phyloP scores from a whole-genome alignment of 2,329 filamentous ascomycete species.

The Zarea fungicola region DNA sequence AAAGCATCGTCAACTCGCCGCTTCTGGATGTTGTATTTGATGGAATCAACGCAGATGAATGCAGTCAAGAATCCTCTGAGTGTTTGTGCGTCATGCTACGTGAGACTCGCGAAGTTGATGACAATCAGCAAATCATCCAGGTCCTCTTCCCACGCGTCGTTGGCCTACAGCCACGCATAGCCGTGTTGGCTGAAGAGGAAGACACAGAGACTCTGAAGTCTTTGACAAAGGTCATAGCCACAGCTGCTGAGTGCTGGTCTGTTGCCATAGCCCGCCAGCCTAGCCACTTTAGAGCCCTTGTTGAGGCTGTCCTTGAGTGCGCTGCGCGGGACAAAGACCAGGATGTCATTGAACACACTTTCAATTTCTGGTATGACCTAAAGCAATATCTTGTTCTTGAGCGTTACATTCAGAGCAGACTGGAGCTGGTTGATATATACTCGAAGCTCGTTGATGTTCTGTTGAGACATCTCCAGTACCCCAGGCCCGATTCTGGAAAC shows the following conservation, averaged over 20 bases:
- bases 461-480: slow-evolving; percentile 85
- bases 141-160: slow-evolving; percentile 77
- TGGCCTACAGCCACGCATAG: slow-evolving; percentile 69
- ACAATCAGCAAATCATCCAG: slow-evolving; percentile 76
- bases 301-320: slow-evolving; percentile 90
- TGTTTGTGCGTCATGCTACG: slow-evolving; percentile 87
- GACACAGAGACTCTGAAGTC: slow-evolving; percentile 84
- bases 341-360: slow-evolving; percentile 89
- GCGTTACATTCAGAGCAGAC: slow-evolving; percentile 75
- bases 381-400: slow-evolving; percentile 95
- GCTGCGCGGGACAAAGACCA: slow-evolving; percentile 80
- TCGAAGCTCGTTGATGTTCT: slow-evolving; percentile 89
- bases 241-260: slow-evolving; percentile 92
- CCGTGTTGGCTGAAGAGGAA: slow-evolving; percentile 68
- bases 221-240: slow-evolving; percentile 83
- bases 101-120: slow-evolving; percentile 91
- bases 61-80: slow-evolving; percentile 84
- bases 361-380: slow-evolving; percentile 96
- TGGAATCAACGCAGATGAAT: slow-evolving; percentile 67
- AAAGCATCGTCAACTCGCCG: slow-evolving; percentile 77
- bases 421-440: slow-evolving; percentile 75
- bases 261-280: slow-evolving; percentile 84
- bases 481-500: slow-evolving; percentile 65
- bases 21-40: slow-evolving; percentile 76
- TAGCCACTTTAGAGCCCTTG: slow-evolving; percentile 71